phyloP scores from a whole-genome alignment of 805 yeast genomes.

The Soucietia sequanensis region DNA sequence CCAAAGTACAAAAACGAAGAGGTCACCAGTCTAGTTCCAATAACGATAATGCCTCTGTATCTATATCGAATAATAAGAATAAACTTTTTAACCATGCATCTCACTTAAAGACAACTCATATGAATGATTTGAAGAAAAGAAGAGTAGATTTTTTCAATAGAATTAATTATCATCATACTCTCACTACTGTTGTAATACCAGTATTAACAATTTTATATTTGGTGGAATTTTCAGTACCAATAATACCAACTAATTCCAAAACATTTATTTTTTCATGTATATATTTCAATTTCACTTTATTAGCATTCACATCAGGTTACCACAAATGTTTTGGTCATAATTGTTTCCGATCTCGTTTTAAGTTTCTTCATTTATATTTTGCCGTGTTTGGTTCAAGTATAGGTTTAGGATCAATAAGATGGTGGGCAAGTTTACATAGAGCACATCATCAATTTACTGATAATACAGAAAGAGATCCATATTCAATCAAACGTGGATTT shows the following conservation, averaged over 20 bases:
- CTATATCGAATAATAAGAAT: too few relatives aligned
- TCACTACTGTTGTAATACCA: constrained; percentile 36
- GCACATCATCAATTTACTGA: constrained; percentile 85
- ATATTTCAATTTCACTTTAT: constrained; percentile 35
- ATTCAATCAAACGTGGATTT: constrained; percentile 77
- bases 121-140: constrained; percentile 33
- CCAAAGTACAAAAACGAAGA: constrained; percentile 21
- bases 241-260: constrained; percentile 23
- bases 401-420: constrained; percentile 71
- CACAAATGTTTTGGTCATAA: constrained; percentile 44
- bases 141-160: constrained; percentile 35
- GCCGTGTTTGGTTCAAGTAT: constrained; percentile 68
- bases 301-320: constrained; percentile 43
- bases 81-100: constrained; percentile 22
- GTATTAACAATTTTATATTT: constrained; percentile 25
- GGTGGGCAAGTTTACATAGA: constrained; percentile 83
- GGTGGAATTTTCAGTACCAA: constrained; percentile 13
- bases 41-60: too few relatives aligned
- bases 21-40: too few relatives aligned
- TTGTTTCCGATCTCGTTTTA: constrained; percentile 26
- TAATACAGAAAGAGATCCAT: constrained; percentile 88
- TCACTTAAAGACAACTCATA: constrained; percentile 25
- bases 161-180: constrained; percentile 33
- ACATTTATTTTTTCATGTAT: constrained; percentile 29
- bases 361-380: constrained; percentile 45